phyloP scores from a whole-genome alignment of 768 basidiomycete species.

The Trametes meyenii region DNA sequence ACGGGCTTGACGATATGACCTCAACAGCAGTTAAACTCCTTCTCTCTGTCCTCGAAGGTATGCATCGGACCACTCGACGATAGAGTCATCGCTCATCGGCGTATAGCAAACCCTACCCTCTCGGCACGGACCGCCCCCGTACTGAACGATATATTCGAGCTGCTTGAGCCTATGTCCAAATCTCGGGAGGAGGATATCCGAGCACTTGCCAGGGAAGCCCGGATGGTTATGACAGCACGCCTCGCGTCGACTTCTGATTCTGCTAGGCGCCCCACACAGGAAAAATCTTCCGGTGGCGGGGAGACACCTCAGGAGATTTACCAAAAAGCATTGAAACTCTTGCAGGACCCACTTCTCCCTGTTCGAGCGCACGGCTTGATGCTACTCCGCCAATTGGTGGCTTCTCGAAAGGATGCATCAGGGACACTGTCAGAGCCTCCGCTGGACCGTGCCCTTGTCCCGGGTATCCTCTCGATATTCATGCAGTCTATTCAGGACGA shows the following conservation, averaged over 20 bases:
- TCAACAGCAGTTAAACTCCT: constrained; percentile 81
- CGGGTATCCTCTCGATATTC: constrained; percentile 87
- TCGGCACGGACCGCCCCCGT: constrained; percentile 63
- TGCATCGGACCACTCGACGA: neutral
- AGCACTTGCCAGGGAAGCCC: constrained; percentile 72
- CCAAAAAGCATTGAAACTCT: constrained; percentile 82
- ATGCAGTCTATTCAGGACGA: constrained; percentile 84
- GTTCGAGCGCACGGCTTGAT: constrained; percentile 92
- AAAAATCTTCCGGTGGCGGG: constrained; percentile 34
- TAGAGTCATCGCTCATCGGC: neutral
- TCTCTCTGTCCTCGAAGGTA: constrained; percentile 87
- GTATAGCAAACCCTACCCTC: constrained; percentile 54
- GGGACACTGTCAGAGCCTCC: constrained; percentile 24
- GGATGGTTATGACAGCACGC: constrained; percentile 83
- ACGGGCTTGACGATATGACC: constrained; percentile 44
- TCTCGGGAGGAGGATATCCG: constrained; percentile 52
- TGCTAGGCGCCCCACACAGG: constrained; percentile 26
- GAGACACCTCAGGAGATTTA: constrained; percentile 66
- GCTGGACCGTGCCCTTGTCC: constrained; percentile 67
- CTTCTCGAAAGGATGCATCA: constrained; percentile 34
- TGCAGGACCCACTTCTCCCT: constrained; percentile 91
- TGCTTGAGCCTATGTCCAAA: constrained; percentile 60
- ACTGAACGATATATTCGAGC: constrained; percentile 69
- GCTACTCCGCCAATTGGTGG: constrained; percentile 77
- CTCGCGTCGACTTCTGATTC: constrained; percentile 59